Evolutionary conservation across 2,329 filamentous ascomycete genomes (phyloP).

Genomic region (Fusarium scirpi): DNA sequence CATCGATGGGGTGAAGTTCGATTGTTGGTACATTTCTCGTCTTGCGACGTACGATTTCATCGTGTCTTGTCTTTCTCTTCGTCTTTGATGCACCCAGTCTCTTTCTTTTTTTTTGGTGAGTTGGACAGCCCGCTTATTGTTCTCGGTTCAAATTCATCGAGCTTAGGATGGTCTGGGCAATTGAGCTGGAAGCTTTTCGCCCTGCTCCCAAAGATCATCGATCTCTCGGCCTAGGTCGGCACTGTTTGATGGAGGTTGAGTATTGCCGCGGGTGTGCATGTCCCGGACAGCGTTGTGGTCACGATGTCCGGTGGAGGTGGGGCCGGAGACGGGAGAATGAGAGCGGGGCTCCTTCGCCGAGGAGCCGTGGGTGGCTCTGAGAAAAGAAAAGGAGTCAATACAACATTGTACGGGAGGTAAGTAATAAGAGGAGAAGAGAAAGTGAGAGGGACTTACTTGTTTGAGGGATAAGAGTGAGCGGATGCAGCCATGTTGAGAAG

Average conservation of each 20-base stretch:
- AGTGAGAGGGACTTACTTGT: neutral
- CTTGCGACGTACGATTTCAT: slow-evolving; percentile 14
- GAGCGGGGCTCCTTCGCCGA: neutral
- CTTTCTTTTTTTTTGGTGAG: neutral
- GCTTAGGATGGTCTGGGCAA: neutral
- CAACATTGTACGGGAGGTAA: neutral
- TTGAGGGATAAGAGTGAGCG: neutral
- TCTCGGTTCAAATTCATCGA: neutral
- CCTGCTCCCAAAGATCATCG: neutral
- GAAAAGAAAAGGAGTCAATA: neutral
- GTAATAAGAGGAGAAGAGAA: neutral
- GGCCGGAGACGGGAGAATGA: neutral
- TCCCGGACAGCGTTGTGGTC: neutral
- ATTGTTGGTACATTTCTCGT: neutral
- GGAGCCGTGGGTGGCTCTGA: neutral
- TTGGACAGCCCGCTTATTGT: neutral
- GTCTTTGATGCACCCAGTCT: neutral
- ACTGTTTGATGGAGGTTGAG: neutral
- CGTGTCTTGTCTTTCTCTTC: neutral
- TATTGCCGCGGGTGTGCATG: neutral
- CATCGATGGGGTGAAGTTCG: neutral
- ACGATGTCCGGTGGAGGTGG: no score
- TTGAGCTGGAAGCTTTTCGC: neutral
- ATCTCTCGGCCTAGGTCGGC: neutral
- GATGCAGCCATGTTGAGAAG: neutral